A percentile compares a stretch with the other conserved stretches of the same genome.
Evolutionary conservation across 257 asterid species (phyloP).

Genomic region (Paulownia fortunei): DNA sequence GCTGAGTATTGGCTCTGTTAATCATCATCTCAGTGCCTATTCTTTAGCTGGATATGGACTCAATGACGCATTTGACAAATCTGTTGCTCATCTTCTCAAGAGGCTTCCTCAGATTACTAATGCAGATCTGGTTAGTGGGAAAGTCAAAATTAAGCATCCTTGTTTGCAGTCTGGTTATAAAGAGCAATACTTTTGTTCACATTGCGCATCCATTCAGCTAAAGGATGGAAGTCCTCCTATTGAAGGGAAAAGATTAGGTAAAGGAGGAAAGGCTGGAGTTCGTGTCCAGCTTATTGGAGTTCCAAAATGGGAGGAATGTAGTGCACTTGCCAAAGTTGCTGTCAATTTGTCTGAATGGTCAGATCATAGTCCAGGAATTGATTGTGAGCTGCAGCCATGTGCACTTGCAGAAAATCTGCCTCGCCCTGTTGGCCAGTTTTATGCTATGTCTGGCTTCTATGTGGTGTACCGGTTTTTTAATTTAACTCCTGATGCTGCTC

Average conservation of each 20-base stretch:
- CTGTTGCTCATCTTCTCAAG: constrained; percentile 75
- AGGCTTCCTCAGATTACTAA: constrained; percentile 59
- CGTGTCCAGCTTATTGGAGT: constrained; percentile 69
- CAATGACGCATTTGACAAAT: constrained; percentile 95
- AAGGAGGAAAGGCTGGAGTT: constrained; percentile 59
- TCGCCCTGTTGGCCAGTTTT: constrained; percentile 84
- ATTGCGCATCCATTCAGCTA: constrained; percentile 57
- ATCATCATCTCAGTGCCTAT: constrained; percentile 87
- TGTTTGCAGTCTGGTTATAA: constrained; percentile 89
- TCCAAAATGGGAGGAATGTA: constrained; percentile 94
- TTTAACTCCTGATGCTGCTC: constrained; percentile 65
- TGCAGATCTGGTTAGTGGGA: constrained; percentile 62
- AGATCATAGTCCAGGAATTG: constrained; percentile 55
- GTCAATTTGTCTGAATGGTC: constrained; percentile 93
- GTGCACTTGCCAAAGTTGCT: constrained; percentile 70
- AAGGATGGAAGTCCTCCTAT: constrained; percentile 57
- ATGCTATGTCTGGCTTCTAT: constrained; percentile 92
- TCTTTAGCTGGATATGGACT: constrained; percentile 94
- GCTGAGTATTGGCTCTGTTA: constrained; percentile 78
- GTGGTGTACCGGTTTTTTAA: constrained; percentile 84
- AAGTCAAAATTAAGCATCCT: constrained; percentile 78
- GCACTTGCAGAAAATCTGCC: constrained; percentile 76
- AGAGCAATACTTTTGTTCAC: constrained; percentile 69
- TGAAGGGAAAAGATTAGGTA: constrained; percentile 47
- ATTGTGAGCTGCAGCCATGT: constrained; percentile 89